Percentiles rank a stretch among this genome's conserved stretches.
Conservation (phyloP, 1,139 yeast genomes). For the Hemisphaericaspora xylanilytica region DNA sequence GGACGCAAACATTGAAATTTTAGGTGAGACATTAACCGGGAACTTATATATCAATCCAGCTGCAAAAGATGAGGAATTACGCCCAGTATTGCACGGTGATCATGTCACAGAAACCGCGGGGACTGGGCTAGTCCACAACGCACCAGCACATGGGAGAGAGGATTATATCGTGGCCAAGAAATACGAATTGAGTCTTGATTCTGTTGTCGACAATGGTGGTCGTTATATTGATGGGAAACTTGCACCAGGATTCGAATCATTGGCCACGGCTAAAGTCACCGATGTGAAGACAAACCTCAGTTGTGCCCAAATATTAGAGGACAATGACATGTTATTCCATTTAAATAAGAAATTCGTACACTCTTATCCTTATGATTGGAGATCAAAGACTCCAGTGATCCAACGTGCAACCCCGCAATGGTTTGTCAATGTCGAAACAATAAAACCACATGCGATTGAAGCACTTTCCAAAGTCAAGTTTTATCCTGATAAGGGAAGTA, state of each 20-base stretch:
- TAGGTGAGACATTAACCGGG: constrained; percentile 48
- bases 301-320: constrained; percentile 39
- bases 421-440: constrained; percentile 83
- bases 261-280: constrained; percentile 61
- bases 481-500: constrained; percentile 69
- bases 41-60: constrained; percentile 59
- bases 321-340: constrained; percentile 46
- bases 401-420: constrained; percentile 96
- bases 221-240: constrained; percentile 50
- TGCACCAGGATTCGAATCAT: constrained; percentile 36
- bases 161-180: constrained; percentile 73
- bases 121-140: constrained; percentile 94
- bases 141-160: constrained; percentile 97
- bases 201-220: constrained; percentile 81
- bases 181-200: constrained; percentile 56
- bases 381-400: constrained; percentile 92
- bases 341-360: constrained; percentile 58
- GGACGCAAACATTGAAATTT: constrained; percentile 10
- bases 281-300: constrained; percentile 49
- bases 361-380: constrained; percentile 96
- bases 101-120: constrained; percentile 85
- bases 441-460: constrained; percentile 59
- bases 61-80: constrained; percentile 28
- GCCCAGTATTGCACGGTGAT: constrained; percentile 72
- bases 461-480: constrained; percentile 66